A percentile compares a stretch with the other conserved stretches of the same genome.
phyloP scores from a whole-genome alignment of 2,329 filamentous ascomycete genomes.

The Aulographum hederae region DNA sequence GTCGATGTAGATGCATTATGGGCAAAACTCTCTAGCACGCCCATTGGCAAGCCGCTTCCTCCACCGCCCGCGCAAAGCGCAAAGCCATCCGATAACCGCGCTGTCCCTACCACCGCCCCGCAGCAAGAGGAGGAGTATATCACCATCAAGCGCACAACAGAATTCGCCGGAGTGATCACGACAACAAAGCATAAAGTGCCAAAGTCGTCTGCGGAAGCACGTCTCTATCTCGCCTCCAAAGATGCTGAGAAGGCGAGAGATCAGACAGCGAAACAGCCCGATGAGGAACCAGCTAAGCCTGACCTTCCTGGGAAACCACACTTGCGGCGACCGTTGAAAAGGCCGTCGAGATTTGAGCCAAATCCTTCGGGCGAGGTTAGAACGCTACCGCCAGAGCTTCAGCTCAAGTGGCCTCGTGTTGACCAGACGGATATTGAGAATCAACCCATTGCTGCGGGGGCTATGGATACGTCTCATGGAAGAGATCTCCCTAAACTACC shows the following conservation, averaged over 20 bases:
- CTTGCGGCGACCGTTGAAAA: conserved; percentile 22
- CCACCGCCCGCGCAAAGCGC: conserved; percentile 7
- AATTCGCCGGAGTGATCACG: conserved; percentile 55
- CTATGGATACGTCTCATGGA: conserved; percentile 6
- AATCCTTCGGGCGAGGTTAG: conserved; percentile 29
- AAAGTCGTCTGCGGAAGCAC: conserved; percentile 35
- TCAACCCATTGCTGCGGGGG: conserved; percentile 3
- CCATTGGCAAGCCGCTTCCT: conserved; percentile 14
- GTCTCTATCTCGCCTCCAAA: conserved; percentile 26
- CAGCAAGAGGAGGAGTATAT: conserved; percentile 24
- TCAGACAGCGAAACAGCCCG: conserved; percentile 12
- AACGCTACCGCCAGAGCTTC: conserved; percentile 23
- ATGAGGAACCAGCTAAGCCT: conserved; percentile 4
- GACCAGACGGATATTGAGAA: neutral
- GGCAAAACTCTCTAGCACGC: conserved; percentile 42
- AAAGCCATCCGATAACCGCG: conserved; percentile 4
- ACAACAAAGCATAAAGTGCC: conserved; percentile 54
- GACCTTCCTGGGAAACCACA: conserved; percentile 6
- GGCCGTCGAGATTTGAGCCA: conserved; percentile 30
- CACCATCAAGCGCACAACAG: conserved; percentile 53
- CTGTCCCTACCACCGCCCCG: conserved; percentile 2
- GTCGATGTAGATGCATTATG: conserved; percentile 55
- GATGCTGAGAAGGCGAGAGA: conserved; percentile 16
- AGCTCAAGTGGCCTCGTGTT: conserved; percentile 22
- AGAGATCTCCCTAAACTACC: conserved; percentile 8